phyloP scores from a whole-genome alignment of 768 basidiomycete genomes.

The Clitopilus hobsonii region DNA sequence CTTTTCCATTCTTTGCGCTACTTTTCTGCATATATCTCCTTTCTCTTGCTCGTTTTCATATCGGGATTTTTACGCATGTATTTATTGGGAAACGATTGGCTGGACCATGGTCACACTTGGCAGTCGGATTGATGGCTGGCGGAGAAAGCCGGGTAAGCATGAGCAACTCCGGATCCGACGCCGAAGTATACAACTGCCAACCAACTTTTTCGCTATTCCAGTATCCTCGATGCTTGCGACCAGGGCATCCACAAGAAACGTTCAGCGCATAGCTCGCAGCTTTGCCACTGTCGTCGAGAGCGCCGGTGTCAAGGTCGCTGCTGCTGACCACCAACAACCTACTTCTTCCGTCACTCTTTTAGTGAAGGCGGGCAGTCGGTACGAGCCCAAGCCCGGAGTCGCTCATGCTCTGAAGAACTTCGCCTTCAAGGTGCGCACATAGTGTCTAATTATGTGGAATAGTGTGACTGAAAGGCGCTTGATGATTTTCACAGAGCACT shows the following conservation, averaged over 20 bases:
- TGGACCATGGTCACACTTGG: background rate
- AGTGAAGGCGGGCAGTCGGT: slow-evolving; percentile 89
- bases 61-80: background rate
- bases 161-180: slow-evolving; percentile 17
- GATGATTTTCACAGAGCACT: slow-evolving; percentile 57
- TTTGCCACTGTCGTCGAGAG: slow-evolving; percentile 84
- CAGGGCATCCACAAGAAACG: slow-evolving; percentile 53
- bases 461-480: background rate
- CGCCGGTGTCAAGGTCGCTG: slow-evolving; percentile 81
- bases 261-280: slow-evolving; percentile 57
- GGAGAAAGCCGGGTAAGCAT: slow-evolving; percentile 16
- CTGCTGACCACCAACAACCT: slow-evolving; percentile 77
- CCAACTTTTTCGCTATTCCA: slow-evolving; percentile 18
- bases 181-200: slow-evolving; percentile 17
- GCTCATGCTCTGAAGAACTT: slow-evolving; percentile 97
- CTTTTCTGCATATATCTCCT: background rate
- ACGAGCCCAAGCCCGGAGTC: slow-evolving; percentile 83
- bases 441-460: background rate
- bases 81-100: background rate
- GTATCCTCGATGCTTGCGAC: slow-evolving; percentile 53
- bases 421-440: slow-evolving; percentile 85
- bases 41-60: background rate
- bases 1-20: background rate
- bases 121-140: slow-evolving; percentile 2
- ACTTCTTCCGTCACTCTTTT: slow-evolving; percentile 85